Base-by-base conservation (phyloP, 2,329 filamentous ascomycete genomes). In the Massarina eburnea region DNA sequence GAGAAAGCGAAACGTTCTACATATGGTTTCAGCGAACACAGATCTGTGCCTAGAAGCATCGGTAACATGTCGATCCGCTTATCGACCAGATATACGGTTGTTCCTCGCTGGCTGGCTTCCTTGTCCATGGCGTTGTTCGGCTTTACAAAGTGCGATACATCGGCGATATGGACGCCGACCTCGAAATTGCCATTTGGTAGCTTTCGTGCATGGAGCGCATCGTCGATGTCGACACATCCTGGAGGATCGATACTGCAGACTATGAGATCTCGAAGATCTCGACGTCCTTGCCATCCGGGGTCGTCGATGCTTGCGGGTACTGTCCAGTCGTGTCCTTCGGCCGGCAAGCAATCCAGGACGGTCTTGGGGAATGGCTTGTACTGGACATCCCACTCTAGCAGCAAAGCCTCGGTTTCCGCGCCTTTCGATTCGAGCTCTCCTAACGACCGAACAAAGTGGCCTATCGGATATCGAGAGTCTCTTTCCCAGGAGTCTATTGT, bases 41-140 rank as follows among this genome's bases (percentile, higher is more conserved):
- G 78, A 63, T 99, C 91, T 1, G 94, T 99, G 46, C 94, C 94
- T 10, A 99, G 84, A 24, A 99, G 84, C 80, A 91, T 91, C 1
- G 95, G 95, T 70, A 99, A 80, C 95, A 99, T 99, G 76, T 99
- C 95, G 61, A 99, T 99, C 61, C 94, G 91, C 78, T 99, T 99
- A 72, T 99, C 94, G 3, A 99, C 94, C 14, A 99, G 78, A 68
- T 99, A 99, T 21, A 99, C 94, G 0, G 92, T 97, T 4, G 94
- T 97, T 51, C 94, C 94, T 61, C 94, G 86, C 63, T 95, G 83
- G 64, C 90, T 94, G 3, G 94, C 94, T 73, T 99, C 94, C 38
- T 85, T 82, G 67, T 99, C 95, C 94, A 99, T 99, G 43, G 94
- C 87, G 63, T 92, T 99, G 70, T 89, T 91, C 20, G 95, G 91